Evolutionary conservation across 129 eudicot genomes (phyloP).

Genomic region (Deinandra increscens): DNA sequence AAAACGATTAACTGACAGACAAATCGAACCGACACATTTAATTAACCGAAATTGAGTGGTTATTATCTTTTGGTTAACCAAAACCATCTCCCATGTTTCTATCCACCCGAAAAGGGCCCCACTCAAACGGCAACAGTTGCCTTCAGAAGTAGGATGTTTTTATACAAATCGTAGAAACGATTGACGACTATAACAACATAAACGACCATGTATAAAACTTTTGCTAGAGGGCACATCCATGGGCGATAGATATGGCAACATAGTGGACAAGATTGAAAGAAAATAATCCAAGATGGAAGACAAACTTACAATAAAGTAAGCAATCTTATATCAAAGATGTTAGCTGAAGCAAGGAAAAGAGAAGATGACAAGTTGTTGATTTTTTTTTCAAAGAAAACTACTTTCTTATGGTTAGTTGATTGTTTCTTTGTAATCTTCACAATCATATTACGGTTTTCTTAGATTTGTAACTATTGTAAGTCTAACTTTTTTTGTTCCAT

Average conservation of each 20-base stretch:
- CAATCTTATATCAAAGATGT: conserved; percentile 59
- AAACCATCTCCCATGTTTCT: conserved; percentile 96
- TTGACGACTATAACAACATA: conserved; percentile 78
- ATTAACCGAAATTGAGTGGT: too few species aligned
- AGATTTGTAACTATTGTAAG: too few species aligned
- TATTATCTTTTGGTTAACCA: too few species aligned
- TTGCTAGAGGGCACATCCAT: conserved; percentile 95
- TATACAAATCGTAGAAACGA: conserved; percentile 87
- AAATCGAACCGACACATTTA: too few species aligned
- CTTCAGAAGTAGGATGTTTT: conserved; percentile 88
- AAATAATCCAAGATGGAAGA: conserved; percentile 97
- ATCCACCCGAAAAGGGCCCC: conserved; percentile 95
- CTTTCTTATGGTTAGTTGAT: too few species aligned
- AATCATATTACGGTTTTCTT: too few species aligned
- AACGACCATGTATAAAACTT: conserved; percentile 62
- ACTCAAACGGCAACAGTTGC: conserved; percentile 78
- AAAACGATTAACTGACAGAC: too few species aligned
- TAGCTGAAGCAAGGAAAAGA: too few species aligned
- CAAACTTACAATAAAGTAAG: conserved; percentile 85
- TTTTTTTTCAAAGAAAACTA: too few species aligned
- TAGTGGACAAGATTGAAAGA: conserved; percentile 81
- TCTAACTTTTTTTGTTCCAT: too few species aligned
- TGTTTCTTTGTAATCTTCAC: too few species aligned
- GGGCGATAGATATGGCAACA: conserved; percentile 90
- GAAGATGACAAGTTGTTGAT: too few species aligned